Base-by-base conservation (phyloP, 2,329 filamentous ascomycete genomes). In the Cercospora citrullina region DNA sequence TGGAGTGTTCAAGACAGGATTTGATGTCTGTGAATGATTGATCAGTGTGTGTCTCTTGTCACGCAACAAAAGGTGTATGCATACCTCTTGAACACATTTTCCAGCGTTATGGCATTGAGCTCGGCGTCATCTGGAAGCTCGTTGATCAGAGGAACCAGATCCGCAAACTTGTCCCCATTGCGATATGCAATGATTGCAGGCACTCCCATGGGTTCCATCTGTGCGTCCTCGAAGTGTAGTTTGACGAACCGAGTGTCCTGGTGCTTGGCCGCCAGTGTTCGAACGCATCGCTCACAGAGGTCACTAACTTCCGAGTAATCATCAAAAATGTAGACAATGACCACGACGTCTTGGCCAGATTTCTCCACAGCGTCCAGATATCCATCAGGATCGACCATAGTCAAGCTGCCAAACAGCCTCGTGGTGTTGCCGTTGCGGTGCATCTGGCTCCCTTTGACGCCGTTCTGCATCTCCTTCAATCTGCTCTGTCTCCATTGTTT, bases 311-410 rank as follows among this genome's bases (percentile, higher is more conserved):
- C 86, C 69, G 91, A 96, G 84, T 91, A 87, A 69, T 91, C 87
- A 77, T 97, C 93, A 79, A 93, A 95, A 72, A 99, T 93, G 81
- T 94, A 96, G 30, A 99, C 95, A 2, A 97, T 91, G 1, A 98
- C 94, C 3, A 91, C 87, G 0, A 92, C 94, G 58, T 94, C 91
- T 59, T 89, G 81, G 45, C 89, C 85, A 4, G 94, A 92, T 81
- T 93, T 95, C 82, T 99, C 95, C 73, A 98, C 93, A 65, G 94
- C 94, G 79, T 98, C 94, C n/a, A 99, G 86, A 76, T 96, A 99
- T 18, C 94, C 95, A 71, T 91, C 84, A 7, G 93, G 94, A 82
- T 98, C 94, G 1, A 98, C 95, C 68, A 88, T 86, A 69, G 94
- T 90, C 70, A 98, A 83, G 12, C 86, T 87, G 23, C 95, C 95